Conservation (phyloP, 306 rosid species). For the Cicer judaicum region DNA sequence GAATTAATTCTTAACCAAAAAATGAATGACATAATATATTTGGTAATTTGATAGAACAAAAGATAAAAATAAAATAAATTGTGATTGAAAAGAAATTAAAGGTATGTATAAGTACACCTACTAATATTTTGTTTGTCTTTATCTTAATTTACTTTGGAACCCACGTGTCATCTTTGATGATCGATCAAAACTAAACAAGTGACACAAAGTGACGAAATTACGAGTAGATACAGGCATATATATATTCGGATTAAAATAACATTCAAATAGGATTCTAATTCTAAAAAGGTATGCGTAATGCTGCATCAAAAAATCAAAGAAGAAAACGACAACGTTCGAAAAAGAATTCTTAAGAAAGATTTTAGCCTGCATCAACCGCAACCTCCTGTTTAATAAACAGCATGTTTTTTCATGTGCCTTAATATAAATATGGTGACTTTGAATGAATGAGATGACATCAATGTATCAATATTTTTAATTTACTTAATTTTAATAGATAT, state of each 20-base stretch:
- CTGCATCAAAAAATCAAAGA: slow-evolving; percentile 1
- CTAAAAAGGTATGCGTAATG: slow-evolving; percentile 11
- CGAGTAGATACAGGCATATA: neutral
- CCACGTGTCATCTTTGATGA: slow-evolving; percentile 43
- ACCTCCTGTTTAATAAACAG: neutral
- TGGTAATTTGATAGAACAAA: no score
- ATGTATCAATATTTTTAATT: no score
- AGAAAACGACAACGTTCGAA: neutral
- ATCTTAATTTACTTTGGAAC: neutral
- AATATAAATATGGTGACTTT: no score
- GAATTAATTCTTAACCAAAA: no score
- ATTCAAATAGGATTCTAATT: slow-evolving; percentile 10
- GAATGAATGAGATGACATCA: no score
- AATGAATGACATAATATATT: no score
- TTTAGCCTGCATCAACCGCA: slow-evolving; percentile 29
- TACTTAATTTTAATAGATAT: no score
- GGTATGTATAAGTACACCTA: no score
- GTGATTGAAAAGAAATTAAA: no score
- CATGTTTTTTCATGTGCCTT: neutral
- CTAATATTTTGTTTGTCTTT: neutral
- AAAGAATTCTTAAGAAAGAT: neutral
- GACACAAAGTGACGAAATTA: slow-evolving; percentile 24
- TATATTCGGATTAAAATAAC: neutral
- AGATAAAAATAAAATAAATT: no score
- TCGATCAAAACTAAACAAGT: slow-evolving; percentile 36